phyloP scores from a whole-genome alignment of 2,329 filamentous ascomycete species.

The Aspergillus clavatus region DNA sequence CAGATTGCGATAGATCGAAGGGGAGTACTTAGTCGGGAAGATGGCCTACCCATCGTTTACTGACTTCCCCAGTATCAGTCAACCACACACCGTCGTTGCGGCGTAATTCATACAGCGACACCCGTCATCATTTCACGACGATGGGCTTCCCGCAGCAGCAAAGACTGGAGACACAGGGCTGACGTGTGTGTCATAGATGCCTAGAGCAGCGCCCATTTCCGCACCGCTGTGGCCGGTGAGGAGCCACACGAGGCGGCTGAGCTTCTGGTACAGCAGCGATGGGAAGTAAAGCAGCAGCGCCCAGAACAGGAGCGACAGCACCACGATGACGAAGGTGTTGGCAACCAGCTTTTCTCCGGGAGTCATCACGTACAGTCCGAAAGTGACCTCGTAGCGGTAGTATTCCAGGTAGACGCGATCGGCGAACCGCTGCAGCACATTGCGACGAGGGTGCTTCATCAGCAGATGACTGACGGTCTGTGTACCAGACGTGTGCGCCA shows the following conservation, averaged over 20 bases:
- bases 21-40: neutral
- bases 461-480: constrained; percentile 8
- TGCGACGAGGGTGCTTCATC: constrained; percentile 17
- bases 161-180: constrained; percentile 14
- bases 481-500: constrained; percentile 14
- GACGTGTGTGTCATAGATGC: constrained; percentile 23
- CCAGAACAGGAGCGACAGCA: constrained; percentile 34
- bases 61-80: constrained; percentile 5
- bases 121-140: constrained; percentile 3
- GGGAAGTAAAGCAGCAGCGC: constrained; percentile 36
- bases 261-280: constrained; percentile 33
- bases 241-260: constrained; percentile 33
- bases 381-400: constrained; percentile 46
- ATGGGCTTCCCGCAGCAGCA: constrained; percentile 9
- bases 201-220: constrained; percentile 25
- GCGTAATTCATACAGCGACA: constrained; percentile 4
- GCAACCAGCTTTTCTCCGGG: constrained; percentile 40
- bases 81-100: constrained; percentile 1
- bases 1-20: neutral
- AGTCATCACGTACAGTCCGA: constrained; percentile 42
- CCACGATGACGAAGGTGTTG: constrained; percentile 37
- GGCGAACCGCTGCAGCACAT: constrained; percentile 24
- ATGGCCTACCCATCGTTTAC: constrained; percentile 4
- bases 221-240: constrained; percentile 34
- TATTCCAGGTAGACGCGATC: constrained; percentile 39